Conservation (phyloP, 805 yeast genomes). For the Candida coquimbonensis region DNA sequence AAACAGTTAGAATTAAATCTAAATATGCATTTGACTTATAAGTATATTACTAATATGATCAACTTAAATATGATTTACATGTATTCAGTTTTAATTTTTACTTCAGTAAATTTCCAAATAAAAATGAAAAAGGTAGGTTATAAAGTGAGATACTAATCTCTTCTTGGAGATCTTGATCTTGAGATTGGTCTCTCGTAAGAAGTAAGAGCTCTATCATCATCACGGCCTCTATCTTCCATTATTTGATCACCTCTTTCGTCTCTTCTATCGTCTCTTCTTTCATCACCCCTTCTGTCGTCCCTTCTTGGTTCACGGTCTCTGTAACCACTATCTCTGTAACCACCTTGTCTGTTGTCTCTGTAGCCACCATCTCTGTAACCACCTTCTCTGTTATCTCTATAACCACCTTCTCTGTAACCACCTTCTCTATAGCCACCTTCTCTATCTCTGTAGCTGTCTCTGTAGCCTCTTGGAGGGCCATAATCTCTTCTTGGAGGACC, state of each 20-base stretch:
- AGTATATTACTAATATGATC: background rate
- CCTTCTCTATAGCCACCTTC: conserved; percentile 5
- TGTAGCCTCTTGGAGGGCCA: conserved; percentile 14
- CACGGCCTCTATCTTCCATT: conserved; percentile 10
- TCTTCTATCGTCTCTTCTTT: conserved; percentile 9
- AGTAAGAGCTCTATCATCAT: background rate
- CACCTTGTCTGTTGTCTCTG: conserved; percentile 6
- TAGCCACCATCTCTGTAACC: conserved; percentile 11
- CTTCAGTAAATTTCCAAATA: no score
- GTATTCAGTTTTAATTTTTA: no score
- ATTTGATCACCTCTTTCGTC: conserved; percentile 1
- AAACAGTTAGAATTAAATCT: conserved; percentile 46
- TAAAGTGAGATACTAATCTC: conserved; percentile 10
- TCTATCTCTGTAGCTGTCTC: conserved; percentile 14
- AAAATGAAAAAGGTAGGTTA: no score
- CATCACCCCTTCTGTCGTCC: conserved; percentile 12
- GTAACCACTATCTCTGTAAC: background rate
- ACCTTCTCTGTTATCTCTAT: conserved; percentile 14
- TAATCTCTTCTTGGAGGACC: conserved; percentile 10
- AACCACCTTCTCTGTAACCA: conserved; percentile 14
- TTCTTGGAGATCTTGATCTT: conserved; percentile 27
- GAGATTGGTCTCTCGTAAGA: conserved; percentile 17
- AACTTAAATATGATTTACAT: no score
- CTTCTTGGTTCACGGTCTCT: conserved; percentile 9
- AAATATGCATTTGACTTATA: conserved; percentile 28